phyloP scores from a whole-genome alignment of 2,329 filamentous ascomycete genomes.

The Pseudogymnoascus sp. region DNA sequence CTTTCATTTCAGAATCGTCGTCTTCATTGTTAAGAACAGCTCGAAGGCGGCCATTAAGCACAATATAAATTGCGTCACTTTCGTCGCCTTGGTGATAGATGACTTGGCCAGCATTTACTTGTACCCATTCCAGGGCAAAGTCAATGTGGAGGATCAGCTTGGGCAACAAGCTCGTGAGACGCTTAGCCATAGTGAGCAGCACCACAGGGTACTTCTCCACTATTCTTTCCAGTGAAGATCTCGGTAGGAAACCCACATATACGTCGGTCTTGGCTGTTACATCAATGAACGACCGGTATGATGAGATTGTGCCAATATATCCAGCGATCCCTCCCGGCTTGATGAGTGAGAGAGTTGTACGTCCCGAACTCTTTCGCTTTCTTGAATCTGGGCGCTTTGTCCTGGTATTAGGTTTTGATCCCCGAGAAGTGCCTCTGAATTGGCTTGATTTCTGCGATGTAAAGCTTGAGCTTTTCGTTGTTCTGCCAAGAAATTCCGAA shows the following conservation, averaged over 20 bases:
- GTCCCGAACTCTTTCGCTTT: constrained; percentile 40
- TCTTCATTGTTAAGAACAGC: constrained; percentile 74
- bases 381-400: constrained; percentile 33
- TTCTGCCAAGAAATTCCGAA: constrained; percentile 22
- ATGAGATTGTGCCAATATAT: constrained; percentile 89
- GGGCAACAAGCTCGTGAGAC: constrained; percentile 80
- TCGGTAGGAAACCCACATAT: constrained; percentile 89
- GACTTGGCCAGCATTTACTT: constrained; percentile 89
- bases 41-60: constrained; percentile 84
- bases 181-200: constrained; percentile 89
- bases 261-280: constrained; percentile 97
- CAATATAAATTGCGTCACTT: constrained; percentile 96
- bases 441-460: constrained; percentile 29
- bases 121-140: constrained; percentile 96
- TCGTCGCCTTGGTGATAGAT: constrained; percentile 91
- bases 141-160: constrained; percentile 91
- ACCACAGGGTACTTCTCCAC: constrained; percentile 90
- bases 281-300: constrained; percentile 91
- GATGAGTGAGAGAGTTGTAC: constrained; percentile 75
- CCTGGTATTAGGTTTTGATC: constrained; percentile 17
- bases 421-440: constrained; percentile 32
- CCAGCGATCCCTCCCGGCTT: constrained; percentile 92
- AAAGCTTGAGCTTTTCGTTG: constrained; percentile 10
- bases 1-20: constrained; percentile 60
- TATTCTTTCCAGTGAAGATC: constrained; percentile 77